Evolutionary conservation across 495 filamentous ascomycete genomes (phyloP), one percentile per base, ranked within the genome.

Genomic region (Aspergillus hancockii): DNA sequence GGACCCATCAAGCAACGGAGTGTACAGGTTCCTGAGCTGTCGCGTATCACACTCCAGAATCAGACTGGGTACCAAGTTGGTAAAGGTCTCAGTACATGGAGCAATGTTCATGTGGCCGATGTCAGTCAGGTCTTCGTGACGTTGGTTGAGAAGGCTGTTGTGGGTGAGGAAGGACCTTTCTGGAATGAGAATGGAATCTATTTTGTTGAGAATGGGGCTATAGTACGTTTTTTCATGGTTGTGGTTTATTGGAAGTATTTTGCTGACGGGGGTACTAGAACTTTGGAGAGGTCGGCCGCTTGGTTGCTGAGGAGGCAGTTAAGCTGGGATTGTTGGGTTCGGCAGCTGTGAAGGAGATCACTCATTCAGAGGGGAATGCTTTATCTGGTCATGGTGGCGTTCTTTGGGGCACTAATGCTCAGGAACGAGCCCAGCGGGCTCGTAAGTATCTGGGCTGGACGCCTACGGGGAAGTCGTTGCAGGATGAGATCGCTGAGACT

Each of bases 131-230:
- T 88, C 30, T 90, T 85, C 68, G 70, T 89, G 8, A 69, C 72
- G 36, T 76, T 74, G 22, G 63, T 90, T 22, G 81, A 85, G 30
- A 86, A 61, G 79, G 87, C 49, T 8, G 67, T 67, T 22, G 88
- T 85, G 75, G 86, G 83, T 0, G 69, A 72, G 1, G 76, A 85
- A 47, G 86, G 78, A 4, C 88, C 89, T 28, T 77, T 87, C n/a
- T 93, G 88, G 82, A 86, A 85, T 5, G 68, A 75, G n/a, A 75
- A 86, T 55, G 88, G 82, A 5, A 88, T 92, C 65, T 91, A 86
- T 72, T 86, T 90, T 65, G 72, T 79, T 38, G 81, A 85, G 63
- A 84, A 80, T 56, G 86, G 80, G 13, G 69, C 79, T 61, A 79
- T 87, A 66, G 75, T 77, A 52, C 66, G 67, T 66, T 22, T 22